A percentile compares a stretch with the other conserved stretches of the same genome.
phyloP scores from a whole-genome alignment of 129 eudicot species.

The Chrysanthemum seticuspe region DNA sequence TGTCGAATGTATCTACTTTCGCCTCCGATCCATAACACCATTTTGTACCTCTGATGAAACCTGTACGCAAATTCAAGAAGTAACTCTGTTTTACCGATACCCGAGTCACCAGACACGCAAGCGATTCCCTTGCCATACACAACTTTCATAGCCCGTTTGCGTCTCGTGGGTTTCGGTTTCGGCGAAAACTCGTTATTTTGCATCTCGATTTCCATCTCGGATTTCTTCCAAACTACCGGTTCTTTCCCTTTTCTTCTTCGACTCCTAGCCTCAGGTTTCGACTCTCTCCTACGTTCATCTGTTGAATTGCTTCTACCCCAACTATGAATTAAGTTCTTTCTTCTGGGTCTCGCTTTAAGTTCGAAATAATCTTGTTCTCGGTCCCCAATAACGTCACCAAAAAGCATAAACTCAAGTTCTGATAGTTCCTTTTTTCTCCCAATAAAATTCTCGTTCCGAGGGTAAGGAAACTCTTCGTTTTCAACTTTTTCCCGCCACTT shows the following conservation, averaged over 20 bases:
- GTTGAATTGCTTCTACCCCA: slow-evolving; percentile 76
- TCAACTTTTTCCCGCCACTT: slow-evolving; percentile 92
- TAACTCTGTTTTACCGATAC: slow-evolving; percentile 94
- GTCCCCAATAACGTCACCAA: slow-evolving; percentile 91
- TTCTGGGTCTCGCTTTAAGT: slow-evolving; percentile 68
- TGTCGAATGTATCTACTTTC: slow-evolving; percentile 94
- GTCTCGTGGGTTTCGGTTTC: slow-evolving; percentile 51
- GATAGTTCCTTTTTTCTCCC: slow-evolving; percentile 93
- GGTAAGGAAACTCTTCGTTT: slow-evolving; percentile 88
- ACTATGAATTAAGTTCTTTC: slow-evolving; percentile 55
- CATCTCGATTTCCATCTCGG: slow-evolving; percentile 95
- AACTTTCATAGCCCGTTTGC: slow-evolving; percentile 62
- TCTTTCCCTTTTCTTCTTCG: slow-evolving; percentile 84
- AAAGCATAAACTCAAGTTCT: slow-evolving; percentile 88
- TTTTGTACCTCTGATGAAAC: slow-evolving; percentile 88
- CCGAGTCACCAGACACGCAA: slow-evolving; percentile 87
- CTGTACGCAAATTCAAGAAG: slow-evolving; percentile 88
- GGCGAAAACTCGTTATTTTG: slow-evolving; percentile 48
- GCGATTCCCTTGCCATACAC: slow-evolving; percentile 94
- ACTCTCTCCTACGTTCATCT: slow-evolving; percentile 57
- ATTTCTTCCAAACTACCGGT: slow-evolving; percentile 91
- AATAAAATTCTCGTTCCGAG: slow-evolving; percentile 76
- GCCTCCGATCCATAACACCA: slow-evolving; percentile 98
- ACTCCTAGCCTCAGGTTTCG: slow-evolving; percentile 38
- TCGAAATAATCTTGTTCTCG: slow-evolving; percentile 83